Evolutionary conservation across 495 filamentous ascomycete species (phyloP).

Genomic region (Penicillium cosmopolitanum): DNA sequence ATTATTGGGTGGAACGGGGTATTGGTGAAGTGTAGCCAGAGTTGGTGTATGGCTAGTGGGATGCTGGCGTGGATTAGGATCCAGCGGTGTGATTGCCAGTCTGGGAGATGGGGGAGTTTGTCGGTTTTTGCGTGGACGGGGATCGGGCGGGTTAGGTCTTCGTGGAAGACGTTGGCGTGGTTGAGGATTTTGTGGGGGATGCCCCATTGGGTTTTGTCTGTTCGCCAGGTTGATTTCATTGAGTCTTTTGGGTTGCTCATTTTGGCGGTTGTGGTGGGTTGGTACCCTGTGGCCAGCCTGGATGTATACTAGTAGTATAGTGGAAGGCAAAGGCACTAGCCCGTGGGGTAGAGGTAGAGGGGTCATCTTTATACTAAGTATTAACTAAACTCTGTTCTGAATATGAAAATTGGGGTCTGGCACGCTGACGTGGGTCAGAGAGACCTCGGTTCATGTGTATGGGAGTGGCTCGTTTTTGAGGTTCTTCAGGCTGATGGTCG

Average conservation of each 20-base stretch:
- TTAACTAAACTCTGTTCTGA: background rate
- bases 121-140: conserved; percentile 38
- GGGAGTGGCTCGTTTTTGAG: background rate
- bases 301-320: background rate
- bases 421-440: background rate
- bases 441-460: conserved; percentile 2
- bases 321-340: background rate
- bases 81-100: conserved; percentile 36
- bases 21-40: conserved; percentile 30
- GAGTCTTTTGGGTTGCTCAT: conserved; percentile 35
- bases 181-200: conserved; percentile 35
- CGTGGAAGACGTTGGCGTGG: conserved; percentile 31
- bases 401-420: background rate
- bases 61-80: conserved; percentile 31
- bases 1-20: conserved; percentile 24
- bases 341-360: background rate
- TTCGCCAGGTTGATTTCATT: conserved; percentile 45
- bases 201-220: conserved; percentile 30
- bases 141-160: conserved; percentile 27
- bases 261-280: background rate
- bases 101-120: conserved; percentile 35
- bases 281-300: too few relatives aligned
- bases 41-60: conserved; percentile 33
- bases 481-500: background rate
- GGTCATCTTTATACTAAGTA: background rate